phyloP scores from a whole-genome alignment of 257 asterid genomes.

The Fraxinus pennsylvanica region DNA sequence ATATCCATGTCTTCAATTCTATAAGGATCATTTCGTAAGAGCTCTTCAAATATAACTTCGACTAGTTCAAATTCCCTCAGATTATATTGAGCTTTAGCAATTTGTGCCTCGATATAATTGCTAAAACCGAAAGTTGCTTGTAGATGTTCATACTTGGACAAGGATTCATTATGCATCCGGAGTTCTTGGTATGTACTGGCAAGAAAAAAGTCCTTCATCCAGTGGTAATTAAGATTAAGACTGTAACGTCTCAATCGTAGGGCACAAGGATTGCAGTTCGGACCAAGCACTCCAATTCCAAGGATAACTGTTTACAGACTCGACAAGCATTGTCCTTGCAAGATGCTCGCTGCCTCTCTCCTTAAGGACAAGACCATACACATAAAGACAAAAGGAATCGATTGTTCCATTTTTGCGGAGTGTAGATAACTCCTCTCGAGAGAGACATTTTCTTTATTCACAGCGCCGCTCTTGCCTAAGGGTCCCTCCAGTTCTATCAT shows the following conservation, averaged over 20 bases:
- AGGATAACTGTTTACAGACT: slow-evolving; percentile 84
- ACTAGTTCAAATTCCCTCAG: slow-evolving; percentile 86
- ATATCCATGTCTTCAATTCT: slow-evolving; percentile 92
- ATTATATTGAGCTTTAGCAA: slow-evolving; percentile 82
- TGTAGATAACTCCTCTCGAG: slow-evolving; percentile 80
- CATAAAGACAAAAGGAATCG: slow-evolving; percentile 75
- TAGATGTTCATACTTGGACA: slow-evolving; percentile 66
- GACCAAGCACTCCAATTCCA: slow-evolving; percentile 99
- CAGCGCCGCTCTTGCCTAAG: slow-evolving; percentile 73
- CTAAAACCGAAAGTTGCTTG: slow-evolving; percentile 74
- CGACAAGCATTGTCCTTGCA: slow-evolving; percentile 71
- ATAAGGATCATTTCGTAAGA: slow-evolving; percentile 80
- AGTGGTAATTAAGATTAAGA: slow-evolving; percentile 73
- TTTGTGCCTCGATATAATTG: slow-evolving; percentile 86
- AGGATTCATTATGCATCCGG: slow-evolving; percentile 73
- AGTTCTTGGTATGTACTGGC: slow-evolving; percentile 87
- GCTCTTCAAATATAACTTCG: slow-evolving; percentile 86
- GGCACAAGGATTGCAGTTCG: slow-evolving; percentile 74
- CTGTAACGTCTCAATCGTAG: slow-evolving; percentile 62
- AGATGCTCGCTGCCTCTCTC: slow-evolving; percentile 83
- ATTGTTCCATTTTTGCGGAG: slow-evolving; percentile 68
- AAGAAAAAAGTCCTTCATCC: slow-evolving; percentile 96
- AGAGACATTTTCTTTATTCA: slow-evolving; percentile 70
- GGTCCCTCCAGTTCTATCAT: slow-evolving; percentile 88
- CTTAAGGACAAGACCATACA: slow-evolving; percentile 90